Conservation (phyloP, 768 basidiomycete genomes). For the Lentinula boryana region DNA sequence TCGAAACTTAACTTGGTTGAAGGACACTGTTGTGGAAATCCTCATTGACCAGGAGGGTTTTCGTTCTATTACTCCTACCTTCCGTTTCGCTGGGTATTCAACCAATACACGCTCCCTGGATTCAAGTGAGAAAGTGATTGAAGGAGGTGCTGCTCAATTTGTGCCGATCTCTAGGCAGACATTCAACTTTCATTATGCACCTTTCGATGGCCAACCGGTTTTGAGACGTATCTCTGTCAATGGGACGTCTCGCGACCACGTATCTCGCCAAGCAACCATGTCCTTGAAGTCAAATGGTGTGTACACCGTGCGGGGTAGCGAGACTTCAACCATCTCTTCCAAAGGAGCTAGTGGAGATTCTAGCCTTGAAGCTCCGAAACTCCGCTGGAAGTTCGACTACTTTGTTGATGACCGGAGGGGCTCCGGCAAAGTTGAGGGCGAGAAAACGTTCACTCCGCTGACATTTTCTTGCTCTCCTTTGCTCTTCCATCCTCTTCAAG, state of each 20-base stretch:
- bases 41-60: constrained; percentile 86
- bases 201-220: constrained; percentile 61
- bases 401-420: constrained; percentile 54
- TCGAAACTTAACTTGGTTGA: constrained; percentile 44
- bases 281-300: constrained; percentile 66
- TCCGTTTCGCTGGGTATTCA: constrained; percentile 51
- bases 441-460: constrained; percentile 68
- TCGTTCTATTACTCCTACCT: constrained; percentile 51
- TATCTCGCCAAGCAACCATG: constrained; percentile 71
- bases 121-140: constrained; percentile 23
- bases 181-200: constrained; percentile 69
- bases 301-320: constrained; percentile 67
- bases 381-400: constrained; percentile 80
- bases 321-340: constrained; percentile 30
- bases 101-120: constrained; percentile 22
- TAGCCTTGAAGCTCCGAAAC: constrained; percentile 26
- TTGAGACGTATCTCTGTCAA: constrained; percentile 64
- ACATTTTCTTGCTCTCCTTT: constrained; percentile 72
- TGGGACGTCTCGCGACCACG: constrained; percentile 63
- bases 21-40: constrained; percentile 48
- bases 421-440: constrained; percentile 49
- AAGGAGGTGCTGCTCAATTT: constrained; percentile 56
- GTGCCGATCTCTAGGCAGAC: constrained; percentile 49
- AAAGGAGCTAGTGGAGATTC: constrained; percentile 10
- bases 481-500: constrained; percentile 30